Base-by-base conservation (phyloP, 129 eudicot species). In the Flaveria bidentis region DNA sequence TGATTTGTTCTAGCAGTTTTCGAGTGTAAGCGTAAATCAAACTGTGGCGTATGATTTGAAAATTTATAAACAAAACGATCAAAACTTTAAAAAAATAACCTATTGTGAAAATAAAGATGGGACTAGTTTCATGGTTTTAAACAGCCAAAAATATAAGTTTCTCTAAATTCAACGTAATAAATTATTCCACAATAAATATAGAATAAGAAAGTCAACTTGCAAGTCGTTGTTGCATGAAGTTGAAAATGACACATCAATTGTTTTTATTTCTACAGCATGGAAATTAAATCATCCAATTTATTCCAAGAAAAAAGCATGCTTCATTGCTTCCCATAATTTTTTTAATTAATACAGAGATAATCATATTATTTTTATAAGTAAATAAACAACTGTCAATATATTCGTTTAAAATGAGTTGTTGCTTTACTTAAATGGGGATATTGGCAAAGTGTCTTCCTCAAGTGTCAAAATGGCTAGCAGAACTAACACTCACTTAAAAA, bases 211-310 rank as follows among this genome's bases (percentile, higher is more conserved):
- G 82, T 62, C 82, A 62, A 71, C 57, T 79, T 71, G 56, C 10
- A 4, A 39, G 67, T 51, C 64, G 1, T 16, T 25, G 51, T 72
- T 33, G 15, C 20, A 79, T 72, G 67, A 63, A 49, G 74, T 72
- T 79, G 73, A 79, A 22, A 53, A 72, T 72, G 72, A 50, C 47
- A 8, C 44, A 23, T 33, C 15, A n/a, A 51, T n/a, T 79, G 17
- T 72, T 78, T 33, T 36, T 36, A 36, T 61, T 25, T 25, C 61
- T 41, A 51, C 52, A 52, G 83, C 78, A 80, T 79, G 83, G 55
- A 64, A 72, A 10, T 6, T 25, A 39, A 55, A 68, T 72, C 83
- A 80, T 73, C 73, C 53, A 44, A 55, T 36, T 58, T 72, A 64
- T 74, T 80, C 69, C 42, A n/a, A 36, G 4, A 36, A 5, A 14